phyloP scores from a whole-genome alignment of 768 basidiomycete species.

The Peribolospora kevripleyi region DNA sequence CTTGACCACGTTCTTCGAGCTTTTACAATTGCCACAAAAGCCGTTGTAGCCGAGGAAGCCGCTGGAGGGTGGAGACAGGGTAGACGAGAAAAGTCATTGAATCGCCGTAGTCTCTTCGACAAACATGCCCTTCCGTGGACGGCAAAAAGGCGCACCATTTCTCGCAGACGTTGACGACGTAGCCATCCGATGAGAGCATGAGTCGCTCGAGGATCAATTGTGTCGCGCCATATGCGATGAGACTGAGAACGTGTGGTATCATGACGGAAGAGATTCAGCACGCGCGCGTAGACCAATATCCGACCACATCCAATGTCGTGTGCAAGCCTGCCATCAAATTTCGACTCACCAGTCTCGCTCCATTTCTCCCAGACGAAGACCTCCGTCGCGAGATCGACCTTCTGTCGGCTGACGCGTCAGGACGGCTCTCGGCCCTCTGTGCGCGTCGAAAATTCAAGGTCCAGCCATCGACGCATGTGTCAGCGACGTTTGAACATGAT shows the following conservation, averaged over 20 bases:
- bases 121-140: too few species aligned
- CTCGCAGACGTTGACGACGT: conserved; percentile 86
- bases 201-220: conserved; percentile 85
- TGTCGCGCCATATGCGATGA: conserved; percentile 93
- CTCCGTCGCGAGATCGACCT: conserved; percentile 91
- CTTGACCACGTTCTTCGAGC: conserved; percentile 83
- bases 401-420: conserved; percentile 95
- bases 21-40: conserved; percentile 97
- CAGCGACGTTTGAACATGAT: conserved; percentile 3
- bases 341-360: conserved; percentile 64
- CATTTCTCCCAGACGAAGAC: conserved; percentile 93
- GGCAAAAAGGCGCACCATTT: conserved; percentile 28
- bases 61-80: background rate
- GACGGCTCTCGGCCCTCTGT: conserved; percentile 80
- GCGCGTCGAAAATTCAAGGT: background rate
- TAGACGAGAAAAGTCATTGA: conserved; percentile 31
- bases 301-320: too few species aligned
- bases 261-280: too few species aligned
- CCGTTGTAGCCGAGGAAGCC: conserved; percentile 17
- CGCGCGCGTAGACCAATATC: too few species aligned
- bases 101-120: conserved; percentile 22
- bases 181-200: conserved; percentile 98
- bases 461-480: background rate
- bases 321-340: background rate
- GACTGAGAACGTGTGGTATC: conserved; percentile 12